Conservation (phyloP, 257 asterid genomes). For the Mentha longifolia region DNA sequence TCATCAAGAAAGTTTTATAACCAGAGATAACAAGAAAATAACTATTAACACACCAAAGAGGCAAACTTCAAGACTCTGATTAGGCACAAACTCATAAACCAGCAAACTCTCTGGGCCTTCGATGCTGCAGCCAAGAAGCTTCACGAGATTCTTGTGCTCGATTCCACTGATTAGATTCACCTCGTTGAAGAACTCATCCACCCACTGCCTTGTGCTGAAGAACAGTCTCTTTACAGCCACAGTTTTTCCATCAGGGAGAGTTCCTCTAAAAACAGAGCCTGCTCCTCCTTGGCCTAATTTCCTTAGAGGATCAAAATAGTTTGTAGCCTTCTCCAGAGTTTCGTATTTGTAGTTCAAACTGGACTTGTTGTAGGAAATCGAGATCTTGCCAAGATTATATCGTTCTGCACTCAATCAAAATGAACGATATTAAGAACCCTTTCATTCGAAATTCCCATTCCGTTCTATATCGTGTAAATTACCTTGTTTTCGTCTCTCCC, state of each 20-base stretch:
- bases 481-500: constrained; percentile 65
- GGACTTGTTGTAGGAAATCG: constrained; percentile 66
- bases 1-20: neutral
- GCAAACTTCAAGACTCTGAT: constrained; percentile 72
- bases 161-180: constrained; percentile 78
- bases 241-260: constrained; percentile 58
- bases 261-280: constrained; percentile 81
- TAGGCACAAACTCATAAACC: constrained; percentile 79
- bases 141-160: constrained; percentile 88
- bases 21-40: neutral
- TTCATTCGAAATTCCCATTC: neutral
- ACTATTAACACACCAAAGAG: constrained; percentile 53
- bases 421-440: neutral
- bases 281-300: constrained; percentile 95
- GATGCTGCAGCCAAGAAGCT: constrained; percentile 94
- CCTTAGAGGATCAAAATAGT: constrained; percentile 60
- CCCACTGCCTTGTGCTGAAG: constrained; percentile 90
- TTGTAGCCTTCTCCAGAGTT: constrained; percentile 82
- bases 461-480: neutral
- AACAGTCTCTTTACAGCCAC: constrained; percentile 88
- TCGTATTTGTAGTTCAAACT: constrained; percentile 80
- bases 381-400: constrained; percentile 67
- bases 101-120: constrained; percentile 95
- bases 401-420: constrained; percentile 50
- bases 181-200: constrained; percentile 94